Percentiles rank a stretch among this genome's conserved stretches.
These are phyloP conservation scores for Hebeloma cylindrosporum DNA, from an alignment of 768 basidiomycete genomes.

Conservation along the genomic window DNA sequence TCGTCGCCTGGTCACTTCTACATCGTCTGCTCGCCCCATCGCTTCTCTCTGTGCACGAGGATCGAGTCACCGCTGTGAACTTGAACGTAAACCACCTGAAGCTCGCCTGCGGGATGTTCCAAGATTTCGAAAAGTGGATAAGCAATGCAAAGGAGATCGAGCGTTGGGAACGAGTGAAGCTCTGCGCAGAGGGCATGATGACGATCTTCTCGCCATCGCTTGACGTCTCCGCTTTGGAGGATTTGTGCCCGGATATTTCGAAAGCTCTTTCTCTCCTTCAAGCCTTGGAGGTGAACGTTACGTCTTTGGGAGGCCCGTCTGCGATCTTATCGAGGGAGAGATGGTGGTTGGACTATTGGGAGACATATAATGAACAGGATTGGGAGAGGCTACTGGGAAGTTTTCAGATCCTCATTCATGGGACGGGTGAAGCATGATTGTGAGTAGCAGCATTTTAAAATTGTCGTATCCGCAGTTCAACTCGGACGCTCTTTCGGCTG, in stretches of 20 bases:
- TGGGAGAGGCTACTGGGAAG: slow-evolving; percentile 20
- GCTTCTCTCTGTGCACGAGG: slow-evolving; percentile 10
- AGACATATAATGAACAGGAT: slow-evolving; percentile 22
- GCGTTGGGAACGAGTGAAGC: slow-evolving; percentile 28
- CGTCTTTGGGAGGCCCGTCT: slow-evolving; percentile 19
- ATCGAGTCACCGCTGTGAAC: slow-evolving; percentile 6
- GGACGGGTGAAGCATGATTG: too few relatives aligned
- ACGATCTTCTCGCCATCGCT: slow-evolving; percentile 25
- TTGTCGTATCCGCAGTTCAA: too few relatives aligned
- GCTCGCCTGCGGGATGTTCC: slow-evolving; percentile 27
- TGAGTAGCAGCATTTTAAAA: too few relatives aligned
- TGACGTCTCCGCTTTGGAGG: slow-evolving; percentile 17
- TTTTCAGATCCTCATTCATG: slow-evolving; percentile 8
- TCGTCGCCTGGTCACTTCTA: slow-evolving; percentile 30
- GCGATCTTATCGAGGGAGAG: slow-evolving; percentile 20
- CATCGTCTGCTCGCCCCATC: slow-evolving; percentile 25
- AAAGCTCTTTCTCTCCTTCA: slow-evolving; percentile 19
- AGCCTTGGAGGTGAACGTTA: slow-evolving; percentile 18
- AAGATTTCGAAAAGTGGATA: slow-evolving; percentile 28
- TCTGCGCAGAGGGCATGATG: slow-evolving; percentile 32
- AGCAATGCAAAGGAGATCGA: slow-evolving; percentile 21
- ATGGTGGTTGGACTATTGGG: slow-evolving; percentile 29
- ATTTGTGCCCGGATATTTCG: slow-evolving; percentile 21
- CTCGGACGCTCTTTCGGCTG: too few relatives aligned
- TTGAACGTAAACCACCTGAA: slow-evolving; percentile 21